Conservation (phyloP, 805 yeast genomes). For the Cyberlindnera nakhonratchasimensis region DNA sequence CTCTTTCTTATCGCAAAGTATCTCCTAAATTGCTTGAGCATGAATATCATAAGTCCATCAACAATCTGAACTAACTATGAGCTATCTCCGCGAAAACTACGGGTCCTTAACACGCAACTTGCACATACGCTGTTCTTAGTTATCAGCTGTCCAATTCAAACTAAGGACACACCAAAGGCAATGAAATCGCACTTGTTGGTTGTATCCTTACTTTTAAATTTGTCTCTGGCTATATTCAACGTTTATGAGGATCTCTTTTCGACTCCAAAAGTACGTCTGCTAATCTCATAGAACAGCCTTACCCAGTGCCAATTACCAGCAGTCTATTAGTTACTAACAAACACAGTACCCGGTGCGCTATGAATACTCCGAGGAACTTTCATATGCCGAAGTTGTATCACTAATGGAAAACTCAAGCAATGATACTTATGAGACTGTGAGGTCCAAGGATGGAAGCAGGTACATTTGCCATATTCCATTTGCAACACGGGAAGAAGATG, state of each 20-base stretch:
- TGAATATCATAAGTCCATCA: too few relatives aligned
- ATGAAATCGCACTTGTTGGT: not conserved
- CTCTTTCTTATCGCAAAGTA: too few relatives aligned
- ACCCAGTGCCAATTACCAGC: too few relatives aligned
- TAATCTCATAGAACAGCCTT: too few relatives aligned
- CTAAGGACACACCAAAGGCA: not conserved
- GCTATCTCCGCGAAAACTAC: too few relatives aligned
- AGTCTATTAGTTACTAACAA: too few relatives aligned
- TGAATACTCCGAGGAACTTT: not conserved
- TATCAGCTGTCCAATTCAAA: not conserved
- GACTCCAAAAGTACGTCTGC: conserved; percentile 21
- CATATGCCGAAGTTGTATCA: conserved; percentile 6
- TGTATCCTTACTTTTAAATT: not conserved
- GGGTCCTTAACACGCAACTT: too few relatives aligned
- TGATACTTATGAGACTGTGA: conserved; percentile 7
- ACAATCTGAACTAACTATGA: too few relatives aligned
- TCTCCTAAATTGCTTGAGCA: too few relatives aligned
- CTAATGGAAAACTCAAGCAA: not conserved
- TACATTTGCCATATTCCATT: conserved; percentile 16
- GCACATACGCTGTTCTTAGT: too few relatives aligned
- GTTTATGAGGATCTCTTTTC: conserved; percentile 20
- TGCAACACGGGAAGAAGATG: not conserved
- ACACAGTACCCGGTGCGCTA: conserved; percentile 18
- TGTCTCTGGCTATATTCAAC: conserved; percentile 15
- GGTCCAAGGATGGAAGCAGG: not conserved